These are phyloP conservation scores for Trichomonascus vanleenenianus DNA, from an alignment of 805 yeast species.

Conservation along the genomic window DNA sequence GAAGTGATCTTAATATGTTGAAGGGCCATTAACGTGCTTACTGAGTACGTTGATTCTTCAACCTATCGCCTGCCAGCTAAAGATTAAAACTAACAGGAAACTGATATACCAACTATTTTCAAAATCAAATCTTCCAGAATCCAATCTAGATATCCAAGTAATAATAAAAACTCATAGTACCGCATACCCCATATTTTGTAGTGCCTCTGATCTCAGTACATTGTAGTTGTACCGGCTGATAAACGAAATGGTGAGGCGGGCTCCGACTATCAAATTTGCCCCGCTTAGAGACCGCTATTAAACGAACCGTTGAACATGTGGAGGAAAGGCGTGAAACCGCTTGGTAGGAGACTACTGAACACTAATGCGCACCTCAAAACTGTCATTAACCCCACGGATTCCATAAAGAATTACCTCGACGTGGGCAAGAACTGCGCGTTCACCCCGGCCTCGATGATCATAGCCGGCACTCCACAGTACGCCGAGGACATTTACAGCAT, in stretches of 20 bases:
- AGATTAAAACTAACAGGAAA: too few relatives aligned
- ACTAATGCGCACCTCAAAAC: not conserved
- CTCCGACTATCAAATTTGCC: too few relatives aligned
- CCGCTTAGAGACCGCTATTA: too few relatives aligned
- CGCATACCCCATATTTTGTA: too few relatives aligned
- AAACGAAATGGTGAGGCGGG: not conserved
- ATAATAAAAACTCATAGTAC: too few relatives aligned
- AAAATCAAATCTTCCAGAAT: too few relatives aligned
- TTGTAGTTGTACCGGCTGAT: not conserved
- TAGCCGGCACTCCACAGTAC: slow-evolving; percentile 29
- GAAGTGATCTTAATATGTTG: not conserved
- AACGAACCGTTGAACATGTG: not conserved
- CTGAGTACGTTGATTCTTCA: too few relatives aligned
- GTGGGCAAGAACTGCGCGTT: not conserved
- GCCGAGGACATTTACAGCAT: slow-evolving; percentile 22
- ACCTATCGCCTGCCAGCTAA: too few relatives aligned
- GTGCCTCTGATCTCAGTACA: too few relatives aligned
- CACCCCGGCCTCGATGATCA: slow-evolving; percentile 18
- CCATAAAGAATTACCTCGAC: not conserved
- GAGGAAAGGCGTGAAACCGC: not conserved
- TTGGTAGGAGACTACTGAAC: not conserved
- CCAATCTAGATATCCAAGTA: too few relatives aligned
- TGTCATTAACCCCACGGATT: not conserved
- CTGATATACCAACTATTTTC: too few relatives aligned
- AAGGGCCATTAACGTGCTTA: too few relatives aligned